Evolutionary conservation across 306 rosid species (phyloP).

Genomic region (Citrullus amarus): DNA sequence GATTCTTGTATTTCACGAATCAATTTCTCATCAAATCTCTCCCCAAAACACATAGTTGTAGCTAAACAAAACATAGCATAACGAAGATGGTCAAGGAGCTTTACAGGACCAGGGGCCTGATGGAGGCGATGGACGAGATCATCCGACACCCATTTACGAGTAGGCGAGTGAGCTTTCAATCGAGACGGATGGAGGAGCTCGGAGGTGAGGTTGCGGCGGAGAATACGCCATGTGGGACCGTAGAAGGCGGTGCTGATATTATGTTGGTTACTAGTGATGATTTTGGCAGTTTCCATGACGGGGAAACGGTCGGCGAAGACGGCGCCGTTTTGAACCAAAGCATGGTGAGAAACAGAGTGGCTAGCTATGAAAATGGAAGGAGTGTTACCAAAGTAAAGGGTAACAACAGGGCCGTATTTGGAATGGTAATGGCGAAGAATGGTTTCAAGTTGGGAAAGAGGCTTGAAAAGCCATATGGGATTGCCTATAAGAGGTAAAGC

Average conservation of each 20-base stretch:
- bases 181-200: constrained; percentile 13
- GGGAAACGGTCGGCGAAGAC: constrained; percentile 10
- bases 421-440: neutral
- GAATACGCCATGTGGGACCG: constrained; percentile 7
- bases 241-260: constrained; percentile 13
- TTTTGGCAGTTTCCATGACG: neutral
- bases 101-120: neutral
- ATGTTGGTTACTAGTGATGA: constrained; percentile 9
- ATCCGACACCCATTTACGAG: constrained; percentile 5
- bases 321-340: constrained; percentile 6
- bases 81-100: neutral
- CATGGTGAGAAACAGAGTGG: neutral
- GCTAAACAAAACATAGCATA: neutral
- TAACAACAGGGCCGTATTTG: constrained; percentile 2
- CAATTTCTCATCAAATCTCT: neutral
- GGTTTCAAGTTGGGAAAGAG: neutral
- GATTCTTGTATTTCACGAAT: neutral
- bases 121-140: neutral
- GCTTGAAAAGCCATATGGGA: constrained; percentile 3
- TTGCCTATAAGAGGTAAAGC: neutral
- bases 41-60: constrained; percentile 8
- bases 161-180: neutral
- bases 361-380: constrained; percentile 10
- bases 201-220: constrained; percentile 9
- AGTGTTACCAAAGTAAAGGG: neutral